Base-by-base conservation (phyloP, 2,329 filamentous ascomycete species). In the Coniochaeta sp. region DNA sequence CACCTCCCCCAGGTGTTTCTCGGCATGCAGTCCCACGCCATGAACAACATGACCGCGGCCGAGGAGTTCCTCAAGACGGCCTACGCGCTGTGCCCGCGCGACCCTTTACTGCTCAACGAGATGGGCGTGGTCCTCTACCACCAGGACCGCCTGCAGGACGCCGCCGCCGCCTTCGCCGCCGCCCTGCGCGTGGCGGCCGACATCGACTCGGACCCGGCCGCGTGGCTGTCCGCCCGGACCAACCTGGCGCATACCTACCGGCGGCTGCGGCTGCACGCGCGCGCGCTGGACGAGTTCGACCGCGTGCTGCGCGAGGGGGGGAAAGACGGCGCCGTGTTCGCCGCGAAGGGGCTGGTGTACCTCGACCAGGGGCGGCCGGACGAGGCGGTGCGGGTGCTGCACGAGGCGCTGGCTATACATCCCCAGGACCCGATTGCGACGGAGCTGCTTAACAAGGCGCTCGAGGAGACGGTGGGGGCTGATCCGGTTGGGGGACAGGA, bases 101-200 rank as follows among this genome's bases (percentile, higher is more conserved):
- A 99, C 67, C 95, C 95, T 0, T 77, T 98, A 6, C 84, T 99
- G 4, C 81, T 99, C 59, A 99, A 99, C 71, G 95, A 99, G 75
- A 88, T 98, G 76, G 96, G 93, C 4, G 88, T 98, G 4, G 92
- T 97, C n/a, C 88, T 91, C 65, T 99, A 96, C 70, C 92, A 98
- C 71, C 91, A 97, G 71, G 87, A 90, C 66, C 84, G 89, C 57
- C 83, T 91, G 7, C 81, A 86, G 61, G 87, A 89, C 26, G 91
- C 95, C 0, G 85, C 90, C 10, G 81, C 85, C 32, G 84, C 93
- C 63, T 98, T 99, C 72, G 8, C 84, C 87, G 62, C n/a, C n/a
- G 90, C 95, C 0, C 82, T 99, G 19, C 78, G 82, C 55, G 85
- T 96, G 58, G 90, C 92, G 2, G 83, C 87, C 4, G 88, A 93